Evolutionary conservation across 306 rosid species (phyloP).

Genomic region (Mimosa bimucronata): DNA sequence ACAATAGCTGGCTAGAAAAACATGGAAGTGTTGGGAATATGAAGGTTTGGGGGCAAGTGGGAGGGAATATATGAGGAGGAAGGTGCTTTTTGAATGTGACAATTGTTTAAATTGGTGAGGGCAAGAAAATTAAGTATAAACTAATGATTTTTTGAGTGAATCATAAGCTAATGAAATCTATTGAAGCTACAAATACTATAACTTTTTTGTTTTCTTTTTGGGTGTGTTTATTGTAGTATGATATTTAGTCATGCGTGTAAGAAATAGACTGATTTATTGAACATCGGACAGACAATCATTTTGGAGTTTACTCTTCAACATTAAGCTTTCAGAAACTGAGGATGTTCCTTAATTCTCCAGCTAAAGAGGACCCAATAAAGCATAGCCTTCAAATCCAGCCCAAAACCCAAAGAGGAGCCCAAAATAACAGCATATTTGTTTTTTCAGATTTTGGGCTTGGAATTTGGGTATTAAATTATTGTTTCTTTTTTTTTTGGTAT

Average conservation of each 20-base stretch:
- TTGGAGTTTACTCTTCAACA: background rate
- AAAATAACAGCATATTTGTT: background rate
- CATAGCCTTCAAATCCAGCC: background rate
- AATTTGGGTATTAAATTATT: no score
- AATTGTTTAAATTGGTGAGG: background rate
- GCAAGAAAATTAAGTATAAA: background rate
- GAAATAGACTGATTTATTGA: background rate
- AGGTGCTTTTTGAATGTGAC: background rate
- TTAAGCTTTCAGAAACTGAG: background rate
- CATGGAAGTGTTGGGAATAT: background rate
- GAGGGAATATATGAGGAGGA: background rate
- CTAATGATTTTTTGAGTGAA: background rate
- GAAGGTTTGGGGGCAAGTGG: background rate
- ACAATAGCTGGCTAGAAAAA: background rate
- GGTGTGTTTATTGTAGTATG: background rate
- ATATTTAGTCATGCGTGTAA: background rate
- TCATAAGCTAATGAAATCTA: conserved; percentile 6
- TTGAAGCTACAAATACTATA: background rate
- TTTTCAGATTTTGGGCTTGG: no score
- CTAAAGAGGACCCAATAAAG: background rate
- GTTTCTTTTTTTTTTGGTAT: no score
- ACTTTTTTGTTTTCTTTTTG: background rate
- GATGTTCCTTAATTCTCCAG: background rate
- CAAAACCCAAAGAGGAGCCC: background rate
- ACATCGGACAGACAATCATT: background rate